Evolutionary conservation across 495 filamentous ascomycete genomes (phyloP).

Genomic region (Daldinia grandis): DNA sequence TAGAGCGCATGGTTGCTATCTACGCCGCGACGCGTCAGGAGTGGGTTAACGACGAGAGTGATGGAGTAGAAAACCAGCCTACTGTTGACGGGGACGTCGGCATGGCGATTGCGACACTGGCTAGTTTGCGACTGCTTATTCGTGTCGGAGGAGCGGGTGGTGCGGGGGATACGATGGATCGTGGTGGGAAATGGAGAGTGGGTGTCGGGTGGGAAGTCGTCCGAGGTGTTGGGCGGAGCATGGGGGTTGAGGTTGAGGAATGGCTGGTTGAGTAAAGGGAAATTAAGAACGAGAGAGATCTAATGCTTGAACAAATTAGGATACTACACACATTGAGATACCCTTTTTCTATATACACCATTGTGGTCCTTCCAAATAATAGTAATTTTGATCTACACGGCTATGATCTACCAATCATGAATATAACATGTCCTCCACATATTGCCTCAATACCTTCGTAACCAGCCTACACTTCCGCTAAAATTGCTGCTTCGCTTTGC

Average conservation of each 20-base stretch:
- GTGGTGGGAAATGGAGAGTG: slow-evolving; percentile 74
- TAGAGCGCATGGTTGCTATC: slow-evolving; percentile 89
- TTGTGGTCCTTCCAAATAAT: slow-evolving; percentile 12
- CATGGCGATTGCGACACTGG: slow-evolving; percentile 80
- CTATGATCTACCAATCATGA: slow-evolving; percentile 3
- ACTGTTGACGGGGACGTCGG: slow-evolving; percentile 69
- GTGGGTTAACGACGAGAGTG: slow-evolving; percentile 58
- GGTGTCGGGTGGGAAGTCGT: slow-evolving; percentile 80
- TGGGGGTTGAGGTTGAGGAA: slow-evolving; percentile 76
- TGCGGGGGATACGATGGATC: slow-evolving; percentile 67
- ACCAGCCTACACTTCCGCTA: slow-evolving; percentile 7
- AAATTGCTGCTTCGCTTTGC: slow-evolving; percentile 8
- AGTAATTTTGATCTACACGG: slow-evolving; percentile 17
- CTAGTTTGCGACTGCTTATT: slow-evolving; percentile 77
- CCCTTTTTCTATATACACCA: background rate
- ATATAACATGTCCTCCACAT: slow-evolving; percentile 5
- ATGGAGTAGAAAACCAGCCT: slow-evolving; percentile 16
- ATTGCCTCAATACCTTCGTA: background rate
- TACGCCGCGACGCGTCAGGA: slow-evolving; percentile 81
- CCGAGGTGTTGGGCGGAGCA: slow-evolving; percentile 67
- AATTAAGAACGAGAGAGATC: background rate
- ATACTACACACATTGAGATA: slow-evolving; percentile 1
- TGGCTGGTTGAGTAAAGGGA: slow-evolving; percentile 66
- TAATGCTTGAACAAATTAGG: background rate
- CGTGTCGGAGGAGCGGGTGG: slow-evolving; percentile 50